Base-by-base conservation (phyloP, 495 filamentous ascomycete genomes). In the Annulohypoxylon stygium region DNA sequence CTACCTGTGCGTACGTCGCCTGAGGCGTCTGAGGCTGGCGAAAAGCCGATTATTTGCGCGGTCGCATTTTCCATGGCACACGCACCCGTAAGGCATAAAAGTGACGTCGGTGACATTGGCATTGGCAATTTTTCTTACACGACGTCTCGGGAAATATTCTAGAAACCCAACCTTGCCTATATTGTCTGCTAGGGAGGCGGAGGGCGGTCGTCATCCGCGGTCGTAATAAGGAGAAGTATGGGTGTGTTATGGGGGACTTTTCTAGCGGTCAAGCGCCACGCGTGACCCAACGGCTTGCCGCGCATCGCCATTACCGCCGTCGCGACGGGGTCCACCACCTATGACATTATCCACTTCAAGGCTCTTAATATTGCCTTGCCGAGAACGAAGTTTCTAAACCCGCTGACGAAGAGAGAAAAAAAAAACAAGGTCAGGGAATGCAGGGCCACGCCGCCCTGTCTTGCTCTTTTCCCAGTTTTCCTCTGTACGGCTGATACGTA, bases 1-100 rank as follows among this genome's bases (percentile, higher is more conserved):
- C 36, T 39, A 39, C 12, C 11, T 43, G 0, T 30, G 3, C 30
- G 20, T 23, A 12, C 60, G 65, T 73, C 34, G 64, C 51, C 43
- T 73, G 65, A 57, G 69, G 69, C 63, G 62, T 51, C 64, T 53
- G 50, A 63, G 69, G 54, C 61, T 67, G 48, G 18, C 33, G 12
- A 55, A 20, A 26, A 66, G 63, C 8, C n/a, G 51, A 6, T 57
- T 47, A 55, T 59, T 67, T 59, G 16, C 39, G 54, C 23, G 68
- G 68, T 70, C 37, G 61, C 61, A 70, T 61, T 43, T 61, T 43
- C 12, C 20, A 34, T 43, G 16, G 37, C 12, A 51, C 54, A 41
- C 3, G 30, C 30, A 30, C 30, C 3, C 59, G 54, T 34, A 48
- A 58, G 47, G 69, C 64, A 16, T 34, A 61, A 53, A 20, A 20